Evolutionary conservation across 108 stramenopile genomes (phyloP).

Genomic region (Seminavis robusta): DNA sequence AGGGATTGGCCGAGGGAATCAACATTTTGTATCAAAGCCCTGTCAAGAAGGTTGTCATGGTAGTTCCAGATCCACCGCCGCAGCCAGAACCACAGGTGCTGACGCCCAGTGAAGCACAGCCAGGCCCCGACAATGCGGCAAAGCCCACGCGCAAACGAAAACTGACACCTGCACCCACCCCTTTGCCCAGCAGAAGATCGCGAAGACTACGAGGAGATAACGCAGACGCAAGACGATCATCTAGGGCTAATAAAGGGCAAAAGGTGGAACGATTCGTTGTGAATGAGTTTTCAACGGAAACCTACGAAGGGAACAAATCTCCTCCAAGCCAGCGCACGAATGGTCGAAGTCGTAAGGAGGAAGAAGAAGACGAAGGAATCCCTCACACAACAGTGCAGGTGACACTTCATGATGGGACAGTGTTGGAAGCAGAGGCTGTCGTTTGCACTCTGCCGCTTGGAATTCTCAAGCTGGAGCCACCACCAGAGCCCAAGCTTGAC

Average conservation of each 20-base stretch:
- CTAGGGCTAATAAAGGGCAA: conserved; percentile 27
- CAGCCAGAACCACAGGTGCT: not conserved
- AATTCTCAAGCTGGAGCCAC: conserved; percentile 74
- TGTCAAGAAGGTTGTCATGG: conserved; percentile 24
- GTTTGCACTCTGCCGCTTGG: conserved; percentile 87
- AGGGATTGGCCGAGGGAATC: conserved; percentile 70
- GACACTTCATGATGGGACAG: conserved; percentile 50
- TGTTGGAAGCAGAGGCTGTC: conserved; percentile 76
- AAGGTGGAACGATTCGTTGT: conserved; percentile 11
- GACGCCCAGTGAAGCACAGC: not conserved
- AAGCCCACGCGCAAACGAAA: not conserved
- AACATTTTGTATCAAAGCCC: conserved; percentile 37
- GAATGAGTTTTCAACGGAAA: conserved; percentile 16
- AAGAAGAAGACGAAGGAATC: conserved; percentile 4
- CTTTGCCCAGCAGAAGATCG: conserved; percentile 6
- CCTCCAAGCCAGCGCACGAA: not conserved
- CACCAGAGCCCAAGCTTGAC: no score
- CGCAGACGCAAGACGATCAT: conserved; percentile 29
- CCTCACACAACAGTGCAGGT: conserved; percentile 29
- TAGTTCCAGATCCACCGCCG: conserved; percentile 13
- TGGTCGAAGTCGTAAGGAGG: not conserved
- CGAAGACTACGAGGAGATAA: conserved; percentile 25
- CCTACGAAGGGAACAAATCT: not conserved
- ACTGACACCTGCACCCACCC: not conserved
- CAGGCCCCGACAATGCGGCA: not conserved